Evolutionary conservation across 805 yeast genomes (phyloP).

Genomic region (Nakazawaea pomicola): DNA sequence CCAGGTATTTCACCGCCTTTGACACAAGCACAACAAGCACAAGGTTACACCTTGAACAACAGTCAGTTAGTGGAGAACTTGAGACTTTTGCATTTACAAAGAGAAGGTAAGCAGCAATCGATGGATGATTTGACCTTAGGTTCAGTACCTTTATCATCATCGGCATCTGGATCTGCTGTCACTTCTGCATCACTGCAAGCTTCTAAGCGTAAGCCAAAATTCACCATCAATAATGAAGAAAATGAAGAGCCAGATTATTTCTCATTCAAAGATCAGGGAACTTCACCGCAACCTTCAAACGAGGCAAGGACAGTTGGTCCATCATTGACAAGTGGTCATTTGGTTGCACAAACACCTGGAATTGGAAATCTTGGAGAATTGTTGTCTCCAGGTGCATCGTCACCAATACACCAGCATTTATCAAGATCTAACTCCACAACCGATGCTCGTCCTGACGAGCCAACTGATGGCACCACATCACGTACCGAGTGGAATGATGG

Average conservation of each 20-base stretch:
- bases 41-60: background rate
- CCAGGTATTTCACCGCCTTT: too few relatives aligned
- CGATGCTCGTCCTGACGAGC: constrained; percentile 16
- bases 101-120: constrained; percentile 33
- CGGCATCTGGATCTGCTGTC: constrained; percentile 8
- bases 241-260: constrained; percentile 31
- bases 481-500: constrained; percentile 35
- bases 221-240: constrained; percentile 21
- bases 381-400: constrained; percentile 34
- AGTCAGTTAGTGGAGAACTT: constrained; percentile 44
- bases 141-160: constrained; percentile 8
- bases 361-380: constrained; percentile 14
- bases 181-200: constrained; percentile 8
- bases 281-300: background rate
- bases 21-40: too few relatives aligned
- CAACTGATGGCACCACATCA: background rate
- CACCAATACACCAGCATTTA: constrained; percentile 51
- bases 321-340: constrained; percentile 17
- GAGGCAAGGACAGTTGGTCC: constrained; percentile 19
- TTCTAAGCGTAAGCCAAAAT: constrained; percentile 24
- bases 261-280: constrained; percentile 14
- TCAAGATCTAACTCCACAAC: constrained; percentile 53
- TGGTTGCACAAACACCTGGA: constrained; percentile 12
- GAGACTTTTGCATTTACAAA: constrained; percentile 44
- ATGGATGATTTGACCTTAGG: constrained; percentile 11